A percentile compares a stretch with the other conserved stretches of the same genome.
Evolutionary conservation across 257 asterid genomes (phyloP).

Genomic region (Mitragyna speciosa): DNA sequence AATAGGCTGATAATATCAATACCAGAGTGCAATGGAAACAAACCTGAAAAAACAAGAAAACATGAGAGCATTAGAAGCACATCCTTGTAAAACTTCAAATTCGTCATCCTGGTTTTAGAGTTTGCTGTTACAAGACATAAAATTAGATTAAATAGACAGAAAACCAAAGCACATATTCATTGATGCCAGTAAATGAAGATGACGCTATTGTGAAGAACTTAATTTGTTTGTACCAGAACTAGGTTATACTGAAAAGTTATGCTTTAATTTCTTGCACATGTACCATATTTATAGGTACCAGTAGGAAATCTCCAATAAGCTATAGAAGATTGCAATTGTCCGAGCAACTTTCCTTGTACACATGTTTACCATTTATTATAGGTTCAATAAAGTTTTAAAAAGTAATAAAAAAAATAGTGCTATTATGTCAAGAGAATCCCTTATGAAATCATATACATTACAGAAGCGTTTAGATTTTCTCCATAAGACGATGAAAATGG

Average conservation of each 20-base stretch:
- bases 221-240: neutral
- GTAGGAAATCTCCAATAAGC: neutral
- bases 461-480: too few species aligned
- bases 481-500: too few species aligned
- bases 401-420: too few species aligned
- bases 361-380: neutral
- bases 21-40: neutral
- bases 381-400: neutral
- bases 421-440: neutral
- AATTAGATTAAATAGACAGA: neutral
- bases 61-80: neutral
- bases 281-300: neutral
- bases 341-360: neutral
- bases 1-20: neutral
- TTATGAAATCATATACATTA: neutral
- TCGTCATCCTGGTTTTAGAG: neutral
- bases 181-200: too few species aligned
- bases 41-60: slow-evolving; percentile 12
- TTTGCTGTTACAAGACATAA: neutral
- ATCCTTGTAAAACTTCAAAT: neutral
- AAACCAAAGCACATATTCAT: too few species aligned
- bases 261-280: neutral
- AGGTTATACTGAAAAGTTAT: neutral
- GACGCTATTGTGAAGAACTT: neutral
- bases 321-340: neutral